phyloP scores from a whole-genome alignment of 371 early-diverging fungal species.

The Mortierella sp. region DNA sequence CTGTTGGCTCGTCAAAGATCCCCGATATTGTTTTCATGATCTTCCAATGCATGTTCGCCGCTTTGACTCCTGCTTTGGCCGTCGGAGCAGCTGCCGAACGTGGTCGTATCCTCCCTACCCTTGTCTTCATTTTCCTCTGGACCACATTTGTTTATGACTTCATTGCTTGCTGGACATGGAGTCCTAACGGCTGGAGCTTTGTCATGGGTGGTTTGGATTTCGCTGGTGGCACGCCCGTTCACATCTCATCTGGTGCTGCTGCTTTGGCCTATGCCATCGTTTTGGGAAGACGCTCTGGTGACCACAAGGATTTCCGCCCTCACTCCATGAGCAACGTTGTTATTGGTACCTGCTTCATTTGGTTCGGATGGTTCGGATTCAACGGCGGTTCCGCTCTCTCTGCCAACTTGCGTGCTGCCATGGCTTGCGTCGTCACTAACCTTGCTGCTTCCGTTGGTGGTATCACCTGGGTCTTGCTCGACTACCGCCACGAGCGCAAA shows the following conservation, averaged over 20 bases:
- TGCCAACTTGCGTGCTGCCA: conserved; percentile 85
- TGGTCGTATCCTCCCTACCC: conserved; percentile 85
- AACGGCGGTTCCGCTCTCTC: conserved; percentile 90
- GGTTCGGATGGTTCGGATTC: conserved; percentile 95
- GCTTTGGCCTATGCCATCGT: conserved; percentile 89
- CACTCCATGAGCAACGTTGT: conserved; percentile 93
- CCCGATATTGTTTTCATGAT: conserved; percentile 81
- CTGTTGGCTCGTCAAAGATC: conserved; percentile 68
- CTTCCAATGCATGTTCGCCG: conserved; percentile 88
- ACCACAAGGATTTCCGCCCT: conserved; percentile 79
- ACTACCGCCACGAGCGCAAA: conserved; percentile 82
- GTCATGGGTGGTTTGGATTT: conserved; percentile 85
- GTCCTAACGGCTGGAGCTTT: conserved; percentile 82
- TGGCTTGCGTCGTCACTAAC: conserved; percentile 89
- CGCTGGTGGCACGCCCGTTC: conserved; percentile 94
- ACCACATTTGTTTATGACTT: conserved; percentile 90
- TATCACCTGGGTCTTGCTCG: conserved; percentile 86
- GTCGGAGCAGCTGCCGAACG: conserved; percentile 94
- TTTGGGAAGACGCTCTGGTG: conserved; percentile 84
- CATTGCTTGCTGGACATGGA: conserved; percentile 96
- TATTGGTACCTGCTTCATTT: conserved; percentile 87
- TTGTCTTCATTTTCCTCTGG: conserved; percentile 94
- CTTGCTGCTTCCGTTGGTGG: conserved; percentile 88
- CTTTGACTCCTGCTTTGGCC: conserved; percentile 92
- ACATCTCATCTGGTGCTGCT: conserved; percentile 90